phyloP scores from a whole-genome alignment of 192 early-diverging fungal genomes.

The Coemansia biformis region DNA sequence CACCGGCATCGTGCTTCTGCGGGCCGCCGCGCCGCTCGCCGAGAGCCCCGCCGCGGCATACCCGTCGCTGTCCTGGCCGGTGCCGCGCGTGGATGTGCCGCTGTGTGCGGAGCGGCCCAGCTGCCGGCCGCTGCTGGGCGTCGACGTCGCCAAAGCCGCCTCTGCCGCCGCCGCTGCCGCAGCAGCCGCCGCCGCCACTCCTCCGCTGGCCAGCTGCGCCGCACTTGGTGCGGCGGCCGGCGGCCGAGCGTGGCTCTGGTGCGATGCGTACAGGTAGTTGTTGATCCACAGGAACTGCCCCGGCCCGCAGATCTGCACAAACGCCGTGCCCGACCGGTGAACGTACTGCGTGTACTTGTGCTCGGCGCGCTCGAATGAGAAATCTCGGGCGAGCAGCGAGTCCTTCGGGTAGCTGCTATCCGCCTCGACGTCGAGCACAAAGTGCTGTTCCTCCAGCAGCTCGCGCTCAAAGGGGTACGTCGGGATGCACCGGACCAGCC shows the following conservation, averaged over 20 bases:
- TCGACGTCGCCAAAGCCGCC: constrained; percentile 1
- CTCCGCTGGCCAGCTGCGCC: not conserved
- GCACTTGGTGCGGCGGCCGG: not conserved
- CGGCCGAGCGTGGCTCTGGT: constrained; percentile 20
- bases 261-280: constrained; percentile 63
- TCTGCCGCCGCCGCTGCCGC: not conserved
- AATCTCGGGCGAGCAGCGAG: constrained; percentile 59
- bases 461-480: constrained; percentile 72
- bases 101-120: no score
- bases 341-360: constrained; percentile 80
- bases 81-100: no score
- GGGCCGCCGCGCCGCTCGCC: not conserved
- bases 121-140: not conserved
- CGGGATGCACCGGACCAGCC: constrained; percentile 36
- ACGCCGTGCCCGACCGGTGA: constrained; percentile 83
- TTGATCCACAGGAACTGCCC: constrained; percentile 83
- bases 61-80: not conserved
- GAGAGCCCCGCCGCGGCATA: not conserved
- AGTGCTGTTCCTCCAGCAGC: constrained; percentile 71
- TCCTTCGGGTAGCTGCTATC: constrained; percentile 66
- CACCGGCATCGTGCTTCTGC: constrained; percentile 13
- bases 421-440: constrained; percentile 91
- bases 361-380: constrained; percentile 41
- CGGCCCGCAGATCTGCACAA: constrained; percentile 79
- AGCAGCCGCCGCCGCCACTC: not conserved